A percentile compares a stretch with the other conserved stretches of the same genome.
These are phyloP conservation scores for Asterionellopsis glacialis DNA, from an alignment of 108 stramenopile species.

Conservation along the genomic window DNA sequence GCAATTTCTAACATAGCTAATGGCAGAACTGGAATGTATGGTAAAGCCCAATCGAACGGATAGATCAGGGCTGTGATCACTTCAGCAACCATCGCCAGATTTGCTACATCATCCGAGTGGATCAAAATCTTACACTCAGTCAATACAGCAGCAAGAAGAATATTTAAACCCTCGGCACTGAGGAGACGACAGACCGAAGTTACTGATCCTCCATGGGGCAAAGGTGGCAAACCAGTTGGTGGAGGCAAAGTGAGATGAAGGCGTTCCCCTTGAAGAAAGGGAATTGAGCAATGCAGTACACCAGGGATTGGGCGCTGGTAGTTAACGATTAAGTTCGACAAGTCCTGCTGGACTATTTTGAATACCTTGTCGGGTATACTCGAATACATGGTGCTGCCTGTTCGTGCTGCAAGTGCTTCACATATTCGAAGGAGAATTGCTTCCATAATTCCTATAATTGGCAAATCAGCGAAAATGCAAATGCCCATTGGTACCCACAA, in stretches of 20 bases:
- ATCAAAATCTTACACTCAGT: constrained; percentile 84
- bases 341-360: constrained; percentile 41
- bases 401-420: constrained; percentile 48
- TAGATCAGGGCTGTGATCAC: constrained; percentile 80
- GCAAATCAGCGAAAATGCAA: constrained; percentile 62
- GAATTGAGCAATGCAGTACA: constrained; percentile 81
- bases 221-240: constrained; percentile 57
- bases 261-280: constrained; percentile 73
- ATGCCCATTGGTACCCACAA: constrained; percentile 85
- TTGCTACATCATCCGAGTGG: constrained; percentile 75
- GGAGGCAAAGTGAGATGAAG: constrained; percentile 67
- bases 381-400: constrained; percentile 5
- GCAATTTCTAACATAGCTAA: constrained; percentile 78
- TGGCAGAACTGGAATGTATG: constrained; percentile 82
- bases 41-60: constrained; percentile 81
- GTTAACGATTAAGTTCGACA: constrained; percentile 67
- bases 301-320: constrained; percentile 75
- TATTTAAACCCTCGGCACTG: constrained; percentile 74
- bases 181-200: constrained; percentile 73
- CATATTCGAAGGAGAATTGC: constrained; percentile 74
- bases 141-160: constrained; percentile 68
- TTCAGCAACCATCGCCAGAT: constrained; percentile 84
- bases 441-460: constrained; percentile 79
- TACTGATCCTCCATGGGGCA: constrained; percentile 74
- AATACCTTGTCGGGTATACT: not conserved